Conservation (phyloP, 345 rosid species). For the Syzygium oleosum region DNA sequence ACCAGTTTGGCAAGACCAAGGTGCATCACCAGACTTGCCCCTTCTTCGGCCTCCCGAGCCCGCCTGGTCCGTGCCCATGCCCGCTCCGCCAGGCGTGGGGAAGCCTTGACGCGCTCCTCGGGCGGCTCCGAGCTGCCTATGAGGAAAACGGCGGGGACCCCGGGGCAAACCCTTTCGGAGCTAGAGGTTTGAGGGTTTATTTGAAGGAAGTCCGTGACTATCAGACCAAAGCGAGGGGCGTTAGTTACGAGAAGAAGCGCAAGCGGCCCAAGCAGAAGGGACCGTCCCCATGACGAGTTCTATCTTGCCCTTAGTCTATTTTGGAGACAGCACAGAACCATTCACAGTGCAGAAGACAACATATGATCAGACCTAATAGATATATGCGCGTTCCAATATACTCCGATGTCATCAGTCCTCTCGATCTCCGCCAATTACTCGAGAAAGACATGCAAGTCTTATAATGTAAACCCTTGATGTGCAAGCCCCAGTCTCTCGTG, state of each 20-base stretch:
- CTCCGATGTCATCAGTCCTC: not conserved
- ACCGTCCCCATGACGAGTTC: not conserved
- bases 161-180: conserved; percentile 61
- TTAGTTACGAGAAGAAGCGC: conserved; percentile 68
- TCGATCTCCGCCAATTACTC: not conserved
- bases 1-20: conserved; percentile 67
- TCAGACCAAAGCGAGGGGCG: conserved; percentile 66
- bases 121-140: conserved; percentile 62
- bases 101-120: conserved; percentile 65
- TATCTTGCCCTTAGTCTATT: not conserved
- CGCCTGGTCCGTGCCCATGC: conserved; percentile 70
- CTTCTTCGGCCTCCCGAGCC: conserved; percentile 57
- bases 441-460: not conserved
- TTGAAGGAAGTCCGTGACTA: conserved; percentile 60
- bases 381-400: not conserved
- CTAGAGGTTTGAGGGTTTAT: conserved; percentile 57
- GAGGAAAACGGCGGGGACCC: conserved; percentile 66
- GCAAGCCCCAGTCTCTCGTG: not conserved
- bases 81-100: conserved; percentile 76
- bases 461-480: not conserved
- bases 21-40: conserved; percentile 56
- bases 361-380: not conserved
- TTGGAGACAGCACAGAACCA: not conserved
- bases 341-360: not conserved
- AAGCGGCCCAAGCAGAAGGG: conserved; percentile 29